Evolutionary conservation across 1,284 basidiomycete genomes (phyloP).

Genomic region (Meira miltonrushii): DNA sequence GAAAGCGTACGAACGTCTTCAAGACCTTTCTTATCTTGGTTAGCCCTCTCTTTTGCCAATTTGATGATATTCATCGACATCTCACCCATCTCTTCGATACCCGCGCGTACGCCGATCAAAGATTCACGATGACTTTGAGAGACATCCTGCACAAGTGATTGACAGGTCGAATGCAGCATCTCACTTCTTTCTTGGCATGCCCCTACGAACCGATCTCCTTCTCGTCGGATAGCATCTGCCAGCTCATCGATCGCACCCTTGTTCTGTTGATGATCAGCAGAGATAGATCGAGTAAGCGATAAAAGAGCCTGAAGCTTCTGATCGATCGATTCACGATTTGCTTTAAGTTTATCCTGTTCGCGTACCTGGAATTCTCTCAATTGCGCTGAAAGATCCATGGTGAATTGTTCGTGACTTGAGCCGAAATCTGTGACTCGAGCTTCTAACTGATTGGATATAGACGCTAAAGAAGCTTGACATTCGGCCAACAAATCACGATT

Average conservation of each 20-base stretch:
- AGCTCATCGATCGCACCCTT: neutral
- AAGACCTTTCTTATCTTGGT: neutral
- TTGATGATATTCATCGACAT: neutral
- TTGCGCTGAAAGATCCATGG: neutral
- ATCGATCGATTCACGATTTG: neutral
- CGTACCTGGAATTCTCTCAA: neutral
- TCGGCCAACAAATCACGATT: neutral
- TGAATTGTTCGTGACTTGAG: conserved; percentile 3
- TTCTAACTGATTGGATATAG: conserved; percentile 2
- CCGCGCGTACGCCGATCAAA: neutral
- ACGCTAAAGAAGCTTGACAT: conserved; percentile 1
- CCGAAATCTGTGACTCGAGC: neutral
- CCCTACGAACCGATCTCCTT: neutral
- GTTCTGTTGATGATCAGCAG: neutral
- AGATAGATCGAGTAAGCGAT: neutral
- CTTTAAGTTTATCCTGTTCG: neutral
- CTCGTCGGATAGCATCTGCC: neutral
- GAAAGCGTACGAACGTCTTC: neutral
- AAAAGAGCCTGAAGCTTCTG: neutral
- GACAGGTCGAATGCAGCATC: neutral
- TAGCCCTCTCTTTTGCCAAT: neutral
- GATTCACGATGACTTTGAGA: neutral
- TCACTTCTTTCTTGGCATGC: neutral
- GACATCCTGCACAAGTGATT: neutral
- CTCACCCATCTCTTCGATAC: conserved; percentile 1